A percentile compares a stretch with the other conserved stretches of the same genome.
Evolutionary conservation across 225 moss, liverwort and hornwort species (phyloP).

Genomic region (Pleurozium schreberi): DNA sequence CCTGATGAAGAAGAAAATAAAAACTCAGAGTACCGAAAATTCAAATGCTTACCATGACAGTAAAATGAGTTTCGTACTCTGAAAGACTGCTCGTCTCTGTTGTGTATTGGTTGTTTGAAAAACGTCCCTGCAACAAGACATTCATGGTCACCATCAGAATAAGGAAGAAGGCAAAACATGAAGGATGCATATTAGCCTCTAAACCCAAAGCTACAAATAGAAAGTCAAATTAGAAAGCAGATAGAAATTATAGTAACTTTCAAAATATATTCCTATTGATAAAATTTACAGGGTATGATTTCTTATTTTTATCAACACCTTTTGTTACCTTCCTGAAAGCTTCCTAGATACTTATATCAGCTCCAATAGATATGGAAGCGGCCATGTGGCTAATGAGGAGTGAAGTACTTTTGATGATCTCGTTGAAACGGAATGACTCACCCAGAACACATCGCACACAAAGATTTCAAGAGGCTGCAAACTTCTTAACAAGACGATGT

Average conservation of each 20-base stretch:
- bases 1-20: not conserved
- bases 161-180: not conserved
- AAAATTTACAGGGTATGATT: not conserved
- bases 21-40: not conserved
- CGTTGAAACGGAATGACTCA: constrained; percentile 6
- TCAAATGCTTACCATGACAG: constrained; percentile 72
- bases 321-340: not conserved
- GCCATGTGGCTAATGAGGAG: not conserved
- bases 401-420: not conserved
- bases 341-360: not conserved
- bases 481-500: constrained; percentile 79
- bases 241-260: not conserved
- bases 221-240: not conserved
- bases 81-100: constrained; percentile 64
- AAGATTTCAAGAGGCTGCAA: constrained; percentile 79
- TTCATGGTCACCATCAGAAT: not conserved
- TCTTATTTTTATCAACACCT: not conserved
- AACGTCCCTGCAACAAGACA: constrained; percentile 58
- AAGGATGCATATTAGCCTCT: not conserved
- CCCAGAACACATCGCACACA: constrained; percentile 84
- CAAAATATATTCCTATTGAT: not conserved
- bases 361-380: not conserved
- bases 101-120: constrained; percentile 86
- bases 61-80: constrained; percentile 96
- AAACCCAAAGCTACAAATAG: not conserved